phyloP scores from a whole-genome alignment of 2,329 filamentous ascomycete genomes.

The Xylogone sp. region DNA sequence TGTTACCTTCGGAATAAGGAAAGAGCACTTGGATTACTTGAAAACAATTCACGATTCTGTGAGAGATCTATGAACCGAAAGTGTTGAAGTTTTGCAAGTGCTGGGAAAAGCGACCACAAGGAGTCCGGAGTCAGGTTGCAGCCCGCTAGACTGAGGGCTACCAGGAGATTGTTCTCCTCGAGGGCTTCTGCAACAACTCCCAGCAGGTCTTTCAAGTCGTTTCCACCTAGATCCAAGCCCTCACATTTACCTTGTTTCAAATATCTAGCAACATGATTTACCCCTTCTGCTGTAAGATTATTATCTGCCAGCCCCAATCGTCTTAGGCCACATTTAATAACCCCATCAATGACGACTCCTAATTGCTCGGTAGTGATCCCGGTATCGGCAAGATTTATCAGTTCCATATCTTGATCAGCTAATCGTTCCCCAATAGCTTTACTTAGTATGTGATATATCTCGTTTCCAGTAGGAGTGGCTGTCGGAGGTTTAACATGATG shows the following conservation, averaged over 20 bases:
- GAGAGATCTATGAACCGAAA: slow-evolving; percentile 91
- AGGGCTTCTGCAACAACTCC: slow-evolving; percentile 49
- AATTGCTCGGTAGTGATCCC: slow-evolving; percentile 68
- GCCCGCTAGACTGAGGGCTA: slow-evolving; percentile 80
- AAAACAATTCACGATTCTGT: slow-evolving; percentile 80
- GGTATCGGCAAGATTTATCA: slow-evolving; percentile 80
- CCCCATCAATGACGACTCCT: slow-evolving; percentile 73
- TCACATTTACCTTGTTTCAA: slow-evolving; percentile 74
- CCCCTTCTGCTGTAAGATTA: slow-evolving; percentile 66
- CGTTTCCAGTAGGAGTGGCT: slow-evolving; percentile 16
- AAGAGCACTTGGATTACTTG: slow-evolving; percentile 68
- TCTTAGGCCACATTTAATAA: slow-evolving; percentile 72
- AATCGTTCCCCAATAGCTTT: slow-evolving; percentile 74
- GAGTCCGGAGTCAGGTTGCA: slow-evolving; percentile 75
- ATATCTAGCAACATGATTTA: slow-evolving; percentile 74
- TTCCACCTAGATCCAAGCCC: slow-evolving; percentile 85
- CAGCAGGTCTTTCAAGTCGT: slow-evolving; percentile 60
- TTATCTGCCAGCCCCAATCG: slow-evolving; percentile 84
- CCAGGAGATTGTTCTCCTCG: slow-evolving; percentile 56
- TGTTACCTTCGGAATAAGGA: slow-evolving; percentile 67
- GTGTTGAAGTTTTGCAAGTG: slow-evolving; percentile 62
- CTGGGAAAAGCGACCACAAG: slow-evolving; percentile 71
- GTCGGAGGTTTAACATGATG: slow-evolving; percentile 7
- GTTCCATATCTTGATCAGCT: slow-evolving; percentile 71
- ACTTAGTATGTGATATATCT: slow-evolving; percentile 62